Evolutionary conservation across 2,329 filamentous ascomycete genomes (phyloP), one percentile per base, ranked within the genome.

Genomic region (Diaporthe sp.): DNA sequence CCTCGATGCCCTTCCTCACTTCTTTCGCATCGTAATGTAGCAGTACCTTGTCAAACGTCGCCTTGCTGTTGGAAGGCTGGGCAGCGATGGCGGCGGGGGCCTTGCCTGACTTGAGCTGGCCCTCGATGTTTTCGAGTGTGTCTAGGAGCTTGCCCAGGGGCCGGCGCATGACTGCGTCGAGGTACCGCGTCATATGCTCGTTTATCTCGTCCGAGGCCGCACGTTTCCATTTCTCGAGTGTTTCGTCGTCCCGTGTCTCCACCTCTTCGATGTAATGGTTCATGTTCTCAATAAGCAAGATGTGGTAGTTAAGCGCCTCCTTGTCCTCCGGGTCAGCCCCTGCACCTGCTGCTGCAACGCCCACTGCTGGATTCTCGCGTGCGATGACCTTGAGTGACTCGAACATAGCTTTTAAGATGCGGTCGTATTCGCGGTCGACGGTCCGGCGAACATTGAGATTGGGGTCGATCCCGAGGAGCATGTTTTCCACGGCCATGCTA

Each of bases 221-320:
- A 53, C 92, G 91, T 81, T 92, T 94, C 94, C 96, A 98, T 79
- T 94, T 92, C 76, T 94, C 92, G 6, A 98, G 89, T 0, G 98
- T 92, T 10, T 94, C 90, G 77, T 97, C 91, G 51, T 90, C 89
- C 25, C 91, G 90, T 22, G 93, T 85, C 79, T 98, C 95, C 12
- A 98, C 94, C 83, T 98, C 96, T 82, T 98, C 96, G 15, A 97
- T 88, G 85, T 98, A 98, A 84, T 98, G 95, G 82, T 98, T 97
- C 95, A 98, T 98, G 84, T 99, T 99, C 84, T 99, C 96, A 79
- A 99, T 98, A 72, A 98, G 89, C 47, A 98, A 89, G 80, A 99
- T 98, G 84, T 98, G 96, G 85, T 98, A 98, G 85, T 98, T 98
- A 76, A 99, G 90, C 7, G 95, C 95, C 84, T 98, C 96, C 85